These are phyloP conservation scores for Hypoxylon sp. DNA, from an alignment of 2,329 filamentous ascomycete species.

Conservation along the genomic window DNA sequence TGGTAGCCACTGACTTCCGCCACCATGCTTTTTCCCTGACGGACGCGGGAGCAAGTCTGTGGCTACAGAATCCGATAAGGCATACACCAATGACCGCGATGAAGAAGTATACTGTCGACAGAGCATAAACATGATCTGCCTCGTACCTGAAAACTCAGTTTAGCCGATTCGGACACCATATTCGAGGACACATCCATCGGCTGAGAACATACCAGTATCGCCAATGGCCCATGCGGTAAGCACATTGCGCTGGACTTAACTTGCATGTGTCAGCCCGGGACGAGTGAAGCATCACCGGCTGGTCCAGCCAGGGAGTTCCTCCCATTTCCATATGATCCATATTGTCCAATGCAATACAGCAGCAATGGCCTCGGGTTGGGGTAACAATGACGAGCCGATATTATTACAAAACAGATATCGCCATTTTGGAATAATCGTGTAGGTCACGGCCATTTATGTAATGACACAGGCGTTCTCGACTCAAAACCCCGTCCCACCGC, in stretches of 20 bases:
- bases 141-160: constrained; percentile 60
- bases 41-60: constrained; percentile 51
- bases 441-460: constrained; percentile 29
- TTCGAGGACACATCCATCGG: background rate
- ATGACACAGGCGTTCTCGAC: constrained; percentile 15
- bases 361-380: background rate
- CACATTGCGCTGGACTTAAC: constrained; percentile 61
- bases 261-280: constrained; percentile 55
- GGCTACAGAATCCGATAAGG: constrained; percentile 56
- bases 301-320: constrained; percentile 57
- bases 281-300: constrained; percentile 59
- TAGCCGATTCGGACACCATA: constrained; percentile 4
- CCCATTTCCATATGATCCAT: constrained; percentile 40
- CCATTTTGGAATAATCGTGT: background rate
- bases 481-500: constrained; percentile 4
- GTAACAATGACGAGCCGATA: constrained; percentile 3
- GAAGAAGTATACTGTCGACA: constrained; percentile 68
- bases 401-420: constrained; percentile 6
- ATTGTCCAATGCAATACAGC: constrained; percentile 12
- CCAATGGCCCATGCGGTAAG: constrained; percentile 63
- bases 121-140: constrained; percentile 67
- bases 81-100: constrained; percentile 65
- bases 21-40: constrained; percentile 52
- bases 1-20: constrained; percentile 55
- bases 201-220: constrained; percentile 60